Evolutionary conservation across 179 eudicot species (phyloP), one percentile per base, ranked within the genome.

Genomic region (Beta corolliflora): DNA sequence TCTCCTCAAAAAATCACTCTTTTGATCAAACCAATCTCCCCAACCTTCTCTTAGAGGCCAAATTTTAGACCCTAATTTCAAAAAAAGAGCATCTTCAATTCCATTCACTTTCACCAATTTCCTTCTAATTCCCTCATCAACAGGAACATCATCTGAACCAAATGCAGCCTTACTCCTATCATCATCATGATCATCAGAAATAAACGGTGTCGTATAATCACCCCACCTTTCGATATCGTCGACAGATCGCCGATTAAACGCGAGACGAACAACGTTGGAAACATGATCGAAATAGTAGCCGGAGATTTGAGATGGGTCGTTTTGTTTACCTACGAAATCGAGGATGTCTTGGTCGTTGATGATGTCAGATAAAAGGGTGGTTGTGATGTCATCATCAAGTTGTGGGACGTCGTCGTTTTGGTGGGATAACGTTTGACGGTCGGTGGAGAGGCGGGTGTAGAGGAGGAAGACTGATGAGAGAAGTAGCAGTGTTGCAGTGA

Each of bases 11-110:
- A 94, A 94, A 87, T 94, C 98, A 74, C 88, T 86, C 91, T 94
- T 94, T 72, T 93, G 92, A 71, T 94, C 98, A 84, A 94, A 94
- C 98, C 98, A 94, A 21, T 88, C 81, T 9, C 98, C 98, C 98
- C 98, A 94, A 8, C 97, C 98, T 52, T 93, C 93, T 81, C 94
- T 85, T 77, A 94, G 74, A 0, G 88, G 89, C 3, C 94, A 93
- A 83, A 81, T 86, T 69, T 80, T 82, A 18, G 86, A 76, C 0
- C 90, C 88, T 12, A 85, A 83, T 81, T 89, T 94, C 86, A 94
- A 78, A 82, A 94, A 79, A 21, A 94, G 87, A 2, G 88, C 92
- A 80, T 94, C 98, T 83, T 93, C 98, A 58, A 94, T 71, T 25
- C 87, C 91, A 65, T 70, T 83, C 56, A 92, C 87, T 53, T 85